phyloP scores from a whole-genome alignment of 2,329 filamentous ascomycete genomes.

The Sphaerostilbella broomeana region DNA sequence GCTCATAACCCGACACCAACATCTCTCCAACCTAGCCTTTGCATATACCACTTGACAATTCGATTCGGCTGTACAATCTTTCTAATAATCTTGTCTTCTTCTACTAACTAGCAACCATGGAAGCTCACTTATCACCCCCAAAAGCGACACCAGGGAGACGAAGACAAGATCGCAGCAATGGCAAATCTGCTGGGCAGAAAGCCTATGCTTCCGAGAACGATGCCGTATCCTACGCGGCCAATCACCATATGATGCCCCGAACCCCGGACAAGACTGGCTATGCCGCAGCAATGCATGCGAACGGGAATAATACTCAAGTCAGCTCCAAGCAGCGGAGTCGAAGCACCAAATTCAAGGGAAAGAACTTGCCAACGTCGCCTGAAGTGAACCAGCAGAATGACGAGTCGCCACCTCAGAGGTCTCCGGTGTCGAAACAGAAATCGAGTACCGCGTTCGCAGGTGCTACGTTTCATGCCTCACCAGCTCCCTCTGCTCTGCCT shows the following conservation, averaged over 20 bases:
- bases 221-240: conserved; percentile 24
- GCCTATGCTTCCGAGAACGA: conserved; percentile 57
- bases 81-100: too few relatives aligned
- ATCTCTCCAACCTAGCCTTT: too few relatives aligned
- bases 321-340: conserved; percentile 26
- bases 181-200: conserved; percentile 39
- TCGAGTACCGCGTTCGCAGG: conserved; percentile 70
- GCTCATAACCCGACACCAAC: too few relatives aligned
- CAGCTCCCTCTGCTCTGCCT: conserved; percentile 81
- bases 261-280: conserved; percentile 42
- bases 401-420: conserved; percentile 37
- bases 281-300: conserved; percentile 28
- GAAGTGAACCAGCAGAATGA: conserved; percentile 34
- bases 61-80: too few relatives aligned
- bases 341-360: conserved; percentile 26
- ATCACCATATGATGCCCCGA: conserved; percentile 31
- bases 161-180: conserved; percentile 35
- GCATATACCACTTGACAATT: too few relatives aligned
- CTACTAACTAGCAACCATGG: conserved; percentile 23
- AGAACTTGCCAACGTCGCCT: conserved; percentile 33
- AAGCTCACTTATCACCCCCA: conserved; percentile 26
- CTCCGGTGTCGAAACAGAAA: conserved; percentile 37
- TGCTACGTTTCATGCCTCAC: conserved; percentile 90
- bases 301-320: conserved; percentile 19
- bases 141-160: conserved; percentile 32